Evolutionary conservation across 768 basidiomycete genomes (phyloP).

Genomic region (Sporobolomyces pararoseus): DNA sequence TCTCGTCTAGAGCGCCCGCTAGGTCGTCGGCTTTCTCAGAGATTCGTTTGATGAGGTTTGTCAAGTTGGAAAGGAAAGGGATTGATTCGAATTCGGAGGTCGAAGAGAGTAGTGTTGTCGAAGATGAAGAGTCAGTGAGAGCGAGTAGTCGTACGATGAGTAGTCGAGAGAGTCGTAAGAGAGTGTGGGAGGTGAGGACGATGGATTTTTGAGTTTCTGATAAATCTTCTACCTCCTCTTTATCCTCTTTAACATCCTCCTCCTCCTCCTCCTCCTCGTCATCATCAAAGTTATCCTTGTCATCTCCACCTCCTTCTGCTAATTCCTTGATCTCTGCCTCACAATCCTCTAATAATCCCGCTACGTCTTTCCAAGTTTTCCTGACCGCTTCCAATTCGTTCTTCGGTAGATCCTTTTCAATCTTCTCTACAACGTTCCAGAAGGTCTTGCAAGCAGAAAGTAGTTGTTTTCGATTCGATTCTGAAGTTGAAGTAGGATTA

Average conservation of each 20-base stretch:
- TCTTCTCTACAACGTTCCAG: constrained; percentile 12
- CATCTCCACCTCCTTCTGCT: not conserved
- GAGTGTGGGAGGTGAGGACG: not conserved
- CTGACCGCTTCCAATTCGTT: constrained; percentile 24
- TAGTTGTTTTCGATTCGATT: not conserved
- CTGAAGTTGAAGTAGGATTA: not conserved
- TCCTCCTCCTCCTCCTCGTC: constrained; percentile 3
- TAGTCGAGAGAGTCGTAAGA: not conserved
- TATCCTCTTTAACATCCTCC: not conserved
- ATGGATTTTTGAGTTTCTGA: not conserved
- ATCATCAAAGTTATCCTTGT: constrained; percentile 3
- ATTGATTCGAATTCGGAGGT: not conserved
- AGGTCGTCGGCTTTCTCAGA: constrained; percentile 31
- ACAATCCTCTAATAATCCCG: constrained; percentile 32
- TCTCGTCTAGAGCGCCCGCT: constrained; percentile 25
- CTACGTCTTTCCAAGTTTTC: constrained; percentile 14
- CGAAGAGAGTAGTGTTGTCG: not conserved
- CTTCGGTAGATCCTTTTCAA: not conserved
- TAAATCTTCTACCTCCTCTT: not conserved
- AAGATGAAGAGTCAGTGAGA: not conserved
- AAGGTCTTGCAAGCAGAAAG: constrained; percentile 13
- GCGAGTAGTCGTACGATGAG: not conserved
- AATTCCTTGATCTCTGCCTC: constrained; percentile 25
- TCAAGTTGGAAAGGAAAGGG: not conserved
- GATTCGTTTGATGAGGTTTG: not conserved